These are phyloP conservation scores for Exophiala alcalophila DNA, from an alignment of 2,329 filamentous ascomycete species.

Conservation along the genomic window DNA sequence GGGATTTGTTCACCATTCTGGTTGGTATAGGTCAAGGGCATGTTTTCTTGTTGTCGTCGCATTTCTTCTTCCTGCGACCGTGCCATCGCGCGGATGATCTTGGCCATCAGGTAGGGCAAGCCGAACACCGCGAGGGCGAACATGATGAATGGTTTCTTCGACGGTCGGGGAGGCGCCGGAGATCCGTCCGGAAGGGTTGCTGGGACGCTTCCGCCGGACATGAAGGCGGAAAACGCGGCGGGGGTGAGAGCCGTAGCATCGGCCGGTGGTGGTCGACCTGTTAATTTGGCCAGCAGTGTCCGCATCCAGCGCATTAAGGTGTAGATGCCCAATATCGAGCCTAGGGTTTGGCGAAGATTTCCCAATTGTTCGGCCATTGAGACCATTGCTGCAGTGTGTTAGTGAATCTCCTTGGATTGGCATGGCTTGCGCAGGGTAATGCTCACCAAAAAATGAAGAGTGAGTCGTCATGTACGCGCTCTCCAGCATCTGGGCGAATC, in stretches of 20 bases:
- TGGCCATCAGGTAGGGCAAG: slow-evolving; percentile 93
- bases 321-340: slow-evolving; percentile 92
- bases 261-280: slow-evolving; percentile 83
- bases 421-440: not conserved
- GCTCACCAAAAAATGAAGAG: slow-evolving; percentile 93
- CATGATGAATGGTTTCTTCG: slow-evolving; percentile 92
- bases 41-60: slow-evolving; percentile 48
- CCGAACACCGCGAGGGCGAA: slow-evolving; percentile 94
- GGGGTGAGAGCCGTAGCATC: slow-evolving; percentile 85
- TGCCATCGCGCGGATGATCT: slow-evolving; percentile 82
- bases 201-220: slow-evolving; percentile 58
- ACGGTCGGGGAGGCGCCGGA: slow-evolving; percentile 67
- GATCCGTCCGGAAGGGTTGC: slow-evolving; percentile 62
- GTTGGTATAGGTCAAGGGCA: slow-evolving; percentile 49
- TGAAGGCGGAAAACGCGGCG: slow-evolving; percentile 84
- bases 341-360: slow-evolving; percentile 86
- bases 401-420: slow-evolving; percentile 24
- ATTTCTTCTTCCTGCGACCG: slow-evolving; percentile 78
- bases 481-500: slow-evolving; percentile 98
- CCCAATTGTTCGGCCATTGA: slow-evolving; percentile 97
- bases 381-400: slow-evolving; percentile 73
- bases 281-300: slow-evolving; percentile 86
- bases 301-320: slow-evolving; percentile 93
- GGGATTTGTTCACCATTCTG: slow-evolving; percentile 42
- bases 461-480: slow-evolving; percentile 99